Evolutionary conservation across 129 eudicot species (phyloP), one percentile per base, ranked within the genome.

Genomic region (Daucus carota): DNA sequence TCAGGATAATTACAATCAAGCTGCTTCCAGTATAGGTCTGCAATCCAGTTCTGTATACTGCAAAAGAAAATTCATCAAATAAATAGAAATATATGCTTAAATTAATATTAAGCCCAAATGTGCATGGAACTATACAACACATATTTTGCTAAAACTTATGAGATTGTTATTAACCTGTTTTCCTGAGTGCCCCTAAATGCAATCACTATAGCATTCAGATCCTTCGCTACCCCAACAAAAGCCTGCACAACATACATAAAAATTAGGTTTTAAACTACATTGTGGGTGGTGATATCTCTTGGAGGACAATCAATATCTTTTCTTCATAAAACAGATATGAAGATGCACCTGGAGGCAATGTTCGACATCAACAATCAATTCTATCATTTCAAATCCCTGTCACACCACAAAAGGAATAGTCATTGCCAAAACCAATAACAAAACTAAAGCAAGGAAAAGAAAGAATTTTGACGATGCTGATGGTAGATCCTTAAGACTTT

Each of bases 181-280:
- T 87, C 96, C 82, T 94, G 99, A 67, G 99, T 94, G 80, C 99
- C 99, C 80, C 99, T 84, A 77, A 94, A 94, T 73, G 99, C 97
- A 83, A 94, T 89, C 54, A 91, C 91, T 75, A 82, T 87, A 38
- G 97, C 96, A 82, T 91, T 80, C 47, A 83, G 96, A 85, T 89
- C 89, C 38, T 81, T 80, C 34, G 99, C 93, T 81, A 89, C 91
- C 73, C 99, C 99, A 81, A 94, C 99, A 88, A 87, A 94, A 75
- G 93, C 93, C 96, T 94, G 90, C 79, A 54, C 29, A 82, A 75
- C 29, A 69, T 40, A 20, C 46, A 69, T 22, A 8, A 69, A 20
- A 33, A 69, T 18, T 33, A n/a, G n/a, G n/a, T n/a, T n/a, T n/a
- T n/a, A n/a, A n/a, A n/a, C n/a, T n/a, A n/a, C n/a, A n/a, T n/a